Percentiles rank a stretch among this genome's conserved stretches.
Evolutionary conservation across 192 early-diverging fungal genomes (phyloP).

Genomic region (Coemansia brasiliensis): DNA sequence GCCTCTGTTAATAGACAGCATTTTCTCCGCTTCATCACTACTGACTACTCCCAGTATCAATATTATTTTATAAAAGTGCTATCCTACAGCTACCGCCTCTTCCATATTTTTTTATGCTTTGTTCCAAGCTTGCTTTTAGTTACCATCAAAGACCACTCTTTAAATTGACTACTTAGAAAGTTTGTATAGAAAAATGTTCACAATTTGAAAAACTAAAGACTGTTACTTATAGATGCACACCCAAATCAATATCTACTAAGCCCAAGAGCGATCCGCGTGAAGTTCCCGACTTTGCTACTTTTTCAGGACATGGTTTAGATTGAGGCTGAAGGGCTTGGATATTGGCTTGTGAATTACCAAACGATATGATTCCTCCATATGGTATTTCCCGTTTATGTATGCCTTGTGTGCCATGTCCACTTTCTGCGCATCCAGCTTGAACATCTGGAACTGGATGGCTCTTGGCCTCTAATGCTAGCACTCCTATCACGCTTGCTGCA

Average conservation of each 20-base stretch:
- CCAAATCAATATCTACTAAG: slow-evolving; percentile 17
- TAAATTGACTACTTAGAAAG: too few relatives aligned
- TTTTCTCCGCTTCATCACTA: too few relatives aligned
- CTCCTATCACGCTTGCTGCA: too few relatives aligned
- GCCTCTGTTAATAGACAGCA: slow-evolving; percentile 76
- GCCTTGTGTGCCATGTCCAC: not conserved
- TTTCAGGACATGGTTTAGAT: not conserved
- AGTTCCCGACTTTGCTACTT: not conserved
- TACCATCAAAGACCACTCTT: too few relatives aligned
- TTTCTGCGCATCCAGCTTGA: slow-evolving; percentile 26
- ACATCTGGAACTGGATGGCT: not conserved
- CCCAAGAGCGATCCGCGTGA: slow-evolving; percentile 2
- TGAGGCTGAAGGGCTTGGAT: not conserved
- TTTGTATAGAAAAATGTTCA: too few relatives aligned
- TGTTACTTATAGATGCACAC: slow-evolving; percentile 15
- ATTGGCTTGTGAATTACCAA: slow-evolving; percentile 16
- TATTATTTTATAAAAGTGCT: too few relatives aligned
- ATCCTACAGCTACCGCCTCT: too few relatives aligned
- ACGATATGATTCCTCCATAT: slow-evolving; percentile 21
- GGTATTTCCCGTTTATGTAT: slow-evolving; percentile 13
- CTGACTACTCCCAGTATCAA: too few relatives aligned
- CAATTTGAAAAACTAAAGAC: not conserved
- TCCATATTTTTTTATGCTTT: too few relatives aligned
- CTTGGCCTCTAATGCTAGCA: not conserved
- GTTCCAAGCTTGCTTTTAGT: too few relatives aligned